Evolutionary conservation across 1,139 yeast genomes (phyloP), one percentile per base, ranked within the genome.

Genomic region (Hyphopichia buzzinii): DNA sequence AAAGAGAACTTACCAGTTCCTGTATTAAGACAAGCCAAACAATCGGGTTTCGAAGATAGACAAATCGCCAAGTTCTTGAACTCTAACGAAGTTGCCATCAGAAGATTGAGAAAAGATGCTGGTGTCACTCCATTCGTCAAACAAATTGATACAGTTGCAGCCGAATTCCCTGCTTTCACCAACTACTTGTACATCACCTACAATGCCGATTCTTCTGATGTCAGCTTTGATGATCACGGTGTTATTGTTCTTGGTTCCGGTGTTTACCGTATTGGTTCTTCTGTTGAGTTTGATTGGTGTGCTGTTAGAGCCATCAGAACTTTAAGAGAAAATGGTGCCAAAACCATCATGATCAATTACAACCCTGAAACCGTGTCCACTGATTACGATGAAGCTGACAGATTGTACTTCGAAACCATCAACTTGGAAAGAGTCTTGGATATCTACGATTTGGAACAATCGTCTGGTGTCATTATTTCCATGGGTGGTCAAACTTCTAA

Each of bases 401-500:
- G 97, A 65, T 79, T 92, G 52, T 92, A 92, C 72, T 92, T 92
- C 57, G 98, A 92, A 73, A 90, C 95, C 37, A 88, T 92, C 64
- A 88, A 88, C 64, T 74, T 90, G 57, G 98, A 92, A 72, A 81
- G 97, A 64, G 95, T 92, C 17, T 74, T 92, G 64, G 98, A 92
- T 71, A 90, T 92, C 50, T 92, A 94, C 59, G 97, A 92, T 62
- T 71, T 89, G 48, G 98, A 94, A 72, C 79, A 81, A 54, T 84
- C 96, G 33, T 67, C 82, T 14, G 98, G 98, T 72, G 97, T 92
- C 44, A 83, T 92, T 48, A 88, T 92, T 48, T 85, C 97, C 44
- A 89, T 92, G 95, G 98, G 98, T 76, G 98, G 98, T 60, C 98
- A 94, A 72, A 87, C 96, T 30, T 88, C 97, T 7, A 89, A 92